These are phyloP conservation scores for Taphrina pruni DNA, from an alignment of 1,139 yeast species.

Conservation along the genomic window DNA sequence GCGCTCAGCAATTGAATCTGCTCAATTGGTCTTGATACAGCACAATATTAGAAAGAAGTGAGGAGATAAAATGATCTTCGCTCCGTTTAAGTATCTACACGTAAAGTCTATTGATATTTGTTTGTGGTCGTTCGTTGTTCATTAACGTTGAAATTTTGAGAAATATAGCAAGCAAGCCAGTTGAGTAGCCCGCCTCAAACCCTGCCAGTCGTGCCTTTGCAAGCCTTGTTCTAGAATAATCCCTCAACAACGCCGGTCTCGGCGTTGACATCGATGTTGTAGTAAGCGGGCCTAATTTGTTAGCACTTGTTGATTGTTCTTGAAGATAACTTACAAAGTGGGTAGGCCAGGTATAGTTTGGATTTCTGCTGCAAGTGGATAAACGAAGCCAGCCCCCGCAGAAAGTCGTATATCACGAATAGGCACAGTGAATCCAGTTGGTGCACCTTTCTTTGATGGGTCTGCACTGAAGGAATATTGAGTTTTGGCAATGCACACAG, in stretches of 20 bases:
- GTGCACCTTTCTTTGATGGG: constrained; percentile 91
- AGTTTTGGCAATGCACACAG: constrained; percentile 96
- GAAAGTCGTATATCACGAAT: constrained; percentile 92
- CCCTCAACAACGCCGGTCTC: constrained; percentile 91
- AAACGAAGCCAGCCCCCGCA: constrained; percentile 95
- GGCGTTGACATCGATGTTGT: constrained; percentile 93
- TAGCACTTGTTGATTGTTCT: not conserved
- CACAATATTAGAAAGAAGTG: not conserved
- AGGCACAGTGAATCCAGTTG: constrained; percentile 91
- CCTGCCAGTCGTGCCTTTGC: not conserved
- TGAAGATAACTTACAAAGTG: constrained; percentile 59
- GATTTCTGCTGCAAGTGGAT: constrained; percentile 95
- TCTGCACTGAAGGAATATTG: constrained; percentile 96
- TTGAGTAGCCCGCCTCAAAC: not conserved
- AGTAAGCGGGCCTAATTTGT: constrained; percentile 70
- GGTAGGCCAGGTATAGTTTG: constrained; percentile 98
- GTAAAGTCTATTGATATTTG: not conserved
- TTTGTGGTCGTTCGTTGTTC: not conserved
- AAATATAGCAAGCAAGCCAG: not conserved
- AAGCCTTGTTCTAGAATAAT: constrained; percentile 61
- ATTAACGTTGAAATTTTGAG: constrained; percentile 15
- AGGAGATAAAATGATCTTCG: not conserved
- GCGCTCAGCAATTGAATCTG: not conserved
- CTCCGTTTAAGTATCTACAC: not conserved
- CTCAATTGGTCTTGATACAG: too few relatives aligned